Conservation (phyloP, 108 stramenopile genomes). For the Pseudonitzschia delicatissima region DNA sequence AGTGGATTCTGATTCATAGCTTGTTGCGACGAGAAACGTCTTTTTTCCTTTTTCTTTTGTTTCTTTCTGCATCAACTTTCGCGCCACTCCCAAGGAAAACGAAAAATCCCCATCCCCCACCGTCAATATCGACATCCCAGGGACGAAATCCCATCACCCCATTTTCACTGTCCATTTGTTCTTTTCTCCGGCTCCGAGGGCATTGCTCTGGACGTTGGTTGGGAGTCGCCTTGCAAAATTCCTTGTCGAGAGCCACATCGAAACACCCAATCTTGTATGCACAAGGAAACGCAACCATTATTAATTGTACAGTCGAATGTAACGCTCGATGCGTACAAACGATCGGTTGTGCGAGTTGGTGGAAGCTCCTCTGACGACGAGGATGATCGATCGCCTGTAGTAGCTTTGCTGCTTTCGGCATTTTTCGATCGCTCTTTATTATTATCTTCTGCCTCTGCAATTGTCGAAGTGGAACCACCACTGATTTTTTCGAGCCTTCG, state of each 20-base stretch:
- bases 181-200: slow-evolving; percentile 39
- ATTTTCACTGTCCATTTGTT: not conserved
- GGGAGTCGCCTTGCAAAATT: slow-evolving; percentile 52
- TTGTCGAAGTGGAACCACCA: no score
- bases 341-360: slow-evolving; percentile 11
- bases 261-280: slow-evolving; percentile 82
- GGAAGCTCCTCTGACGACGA: not conserved
- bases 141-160: slow-evolving; percentile 43
- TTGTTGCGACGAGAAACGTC: slow-evolving; percentile 58
- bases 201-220: slow-evolving; percentile 82
- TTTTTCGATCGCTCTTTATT: not conserved
- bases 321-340: slow-evolving; percentile 10
- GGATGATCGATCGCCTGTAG: no score
- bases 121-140: slow-evolving; percentile 69
- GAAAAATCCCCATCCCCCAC: slow-evolving; percentile 93
- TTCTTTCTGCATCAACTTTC: slow-evolving; percentile 12
- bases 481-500: not conserved
- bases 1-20: slow-evolving; percentile 67
- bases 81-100: slow-evolving; percentile 81
- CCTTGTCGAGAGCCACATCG: slow-evolving; percentile 73
- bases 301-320: slow-evolving; percentile 37
- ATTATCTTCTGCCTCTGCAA: not conserved
- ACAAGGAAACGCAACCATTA: slow-evolving; percentile 69
- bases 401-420: not conserved
- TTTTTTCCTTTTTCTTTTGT: not conserved